phyloP scores from a whole-genome alignment of 805 yeast species.

The Metschnikowia drakensbergensis region DNA sequence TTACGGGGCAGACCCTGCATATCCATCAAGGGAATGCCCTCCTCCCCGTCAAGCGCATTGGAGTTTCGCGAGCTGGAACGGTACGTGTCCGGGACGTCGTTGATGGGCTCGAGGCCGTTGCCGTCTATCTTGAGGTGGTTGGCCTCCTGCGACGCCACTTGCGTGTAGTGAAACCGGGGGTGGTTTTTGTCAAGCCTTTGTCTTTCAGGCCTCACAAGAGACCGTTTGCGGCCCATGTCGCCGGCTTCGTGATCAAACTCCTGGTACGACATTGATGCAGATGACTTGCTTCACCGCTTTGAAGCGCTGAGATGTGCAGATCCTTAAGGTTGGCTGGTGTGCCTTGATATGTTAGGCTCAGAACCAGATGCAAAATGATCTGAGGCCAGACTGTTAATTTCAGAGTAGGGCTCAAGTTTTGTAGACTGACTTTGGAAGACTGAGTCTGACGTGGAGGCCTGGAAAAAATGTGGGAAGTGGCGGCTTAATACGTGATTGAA shows the following conservation, averaged over 20 bases:
- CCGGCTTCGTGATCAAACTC: slow-evolving; percentile 44
- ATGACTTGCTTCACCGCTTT: too few species aligned
- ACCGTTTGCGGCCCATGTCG: slow-evolving; percentile 50
- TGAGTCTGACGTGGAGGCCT: too few species aligned
- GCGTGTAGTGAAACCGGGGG: slow-evolving; percentile 75
- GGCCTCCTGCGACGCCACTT: slow-evolving; percentile 63
- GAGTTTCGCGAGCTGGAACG: background rate
- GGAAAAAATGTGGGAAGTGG: too few species aligned
- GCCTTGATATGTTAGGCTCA: too few species aligned
- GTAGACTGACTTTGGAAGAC: background rate
- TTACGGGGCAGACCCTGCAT: slow-evolving; percentile 23
- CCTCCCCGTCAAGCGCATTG: slow-evolving; percentile 22
- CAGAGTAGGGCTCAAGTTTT: too few species aligned
- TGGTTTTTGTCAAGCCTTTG: slow-evolving; percentile 60
- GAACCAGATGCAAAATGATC: too few species aligned
- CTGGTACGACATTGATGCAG: slow-evolving; percentile 20
- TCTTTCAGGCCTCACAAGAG: slow-evolving; percentile 84
- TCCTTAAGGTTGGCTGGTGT: too few species aligned
- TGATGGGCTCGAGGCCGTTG: slow-evolving; percentile 63
- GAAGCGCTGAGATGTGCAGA: background rate
- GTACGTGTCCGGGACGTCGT: slow-evolving; percentile 22
- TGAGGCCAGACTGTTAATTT: too few species aligned
- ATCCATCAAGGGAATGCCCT: slow-evolving; percentile 44
- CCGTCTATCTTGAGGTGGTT: slow-evolving; percentile 58
- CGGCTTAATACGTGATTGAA: background rate